Base-by-base conservation (phyloP, 1,284 basidiomycete genomes). In the Melampsora larici-populina region DNA sequence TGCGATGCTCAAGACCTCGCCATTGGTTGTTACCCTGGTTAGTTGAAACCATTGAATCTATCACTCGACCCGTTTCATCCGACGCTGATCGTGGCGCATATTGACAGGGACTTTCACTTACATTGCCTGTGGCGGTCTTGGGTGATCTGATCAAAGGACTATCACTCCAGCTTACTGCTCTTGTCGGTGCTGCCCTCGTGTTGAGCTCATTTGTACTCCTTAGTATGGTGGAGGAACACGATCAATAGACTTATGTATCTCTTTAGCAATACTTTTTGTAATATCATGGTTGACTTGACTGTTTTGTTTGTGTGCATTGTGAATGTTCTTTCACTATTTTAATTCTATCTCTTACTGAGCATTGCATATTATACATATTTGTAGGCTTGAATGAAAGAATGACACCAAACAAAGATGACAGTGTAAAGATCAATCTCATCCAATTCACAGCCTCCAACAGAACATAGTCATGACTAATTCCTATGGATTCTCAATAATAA, bases 1-100 rank as follows among this genome's bases (percentile, higher is more conserved):
- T 78, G 93, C 96, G 6, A 97, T 98, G 94, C 88, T 99, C 79
- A 97, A 97, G 86, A 97, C 95, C 2, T 96, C 94, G 2, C 96
- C 73, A 40, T 36, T 75, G 40, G 73, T 75, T 40, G 73, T 75
- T 17, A 75, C 73, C 8, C 33, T 75, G 55, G 73, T 75, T 60
- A 49, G 64, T 60, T 8, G 62, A 64, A 15, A 6, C 21, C 24
- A 15, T 60, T 33, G 8, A 17, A 62, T 65, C 18, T 33, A 18
- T 26, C 26, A 26, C 43, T 26, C 4, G 6, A 62, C 58, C 58
- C 13, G 21, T 62, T 18, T 62, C 26, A 66, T 43, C 15, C 31
- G 31, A n/a, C 31, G 6, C 64, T 49, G 9, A 21, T 75, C 40
- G 9, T 43, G 43, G 70, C 84, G 80, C 91, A 96, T 29, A 94